Percentiles rank a stretch among this genome's conserved stretches.
Evolutionary conservation across 768 basidiomycete species (phyloP).

Genomic region (Artomyces pyxidatus): DNA sequence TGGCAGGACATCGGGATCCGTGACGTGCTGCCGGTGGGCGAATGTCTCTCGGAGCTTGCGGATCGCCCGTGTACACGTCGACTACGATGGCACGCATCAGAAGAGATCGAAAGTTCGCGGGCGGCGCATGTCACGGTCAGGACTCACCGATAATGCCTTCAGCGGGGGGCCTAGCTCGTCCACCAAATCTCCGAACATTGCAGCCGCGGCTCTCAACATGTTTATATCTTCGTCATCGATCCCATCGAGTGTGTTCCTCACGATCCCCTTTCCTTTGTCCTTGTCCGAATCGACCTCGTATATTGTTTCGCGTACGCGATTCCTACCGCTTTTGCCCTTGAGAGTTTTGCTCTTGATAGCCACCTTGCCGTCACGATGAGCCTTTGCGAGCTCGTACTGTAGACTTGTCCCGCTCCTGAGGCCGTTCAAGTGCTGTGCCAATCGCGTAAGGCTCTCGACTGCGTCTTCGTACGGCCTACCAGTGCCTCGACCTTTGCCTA

Average conservation of each 20-base stretch:
- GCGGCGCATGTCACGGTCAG: neutral
- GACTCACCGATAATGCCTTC: slow-evolving; percentile 60
- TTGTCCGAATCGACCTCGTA: neutral
- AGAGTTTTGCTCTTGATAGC: slow-evolving; percentile 20
- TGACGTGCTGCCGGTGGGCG: slow-evolving; percentile 31
- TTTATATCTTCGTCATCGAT: slow-evolving; percentile 27
- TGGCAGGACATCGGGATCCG: slow-evolving; percentile 32
- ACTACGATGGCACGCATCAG: slow-evolving; percentile 29
- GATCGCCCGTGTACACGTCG: slow-evolving; percentile 51
- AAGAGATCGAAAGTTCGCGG: neutral
- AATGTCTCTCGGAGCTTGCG: slow-evolving; percentile 62
- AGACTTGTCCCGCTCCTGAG: slow-evolving; percentile 76
- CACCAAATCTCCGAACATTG: slow-evolving; percentile 70
- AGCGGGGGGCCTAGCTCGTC: slow-evolving; percentile 76
- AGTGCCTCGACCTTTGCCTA: slow-evolving; percentile 10
- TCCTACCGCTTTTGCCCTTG: neutral
- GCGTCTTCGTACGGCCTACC: slow-evolving; percentile 76
- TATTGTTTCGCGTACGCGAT: neutral
- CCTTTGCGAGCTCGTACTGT: slow-evolving; percentile 75
- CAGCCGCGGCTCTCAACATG: slow-evolving; percentile 55
- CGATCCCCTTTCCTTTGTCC: slow-evolving; percentile 19
- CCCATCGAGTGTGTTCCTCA: slow-evolving; percentile 9
- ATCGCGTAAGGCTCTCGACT: slow-evolving; percentile 75
- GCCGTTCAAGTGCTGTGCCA: slow-evolving; percentile 92
- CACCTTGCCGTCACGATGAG: slow-evolving; percentile 40